Conservation (phyloP, 495 filamentous ascomycete species). For the Penicillium coffeae region DNA sequence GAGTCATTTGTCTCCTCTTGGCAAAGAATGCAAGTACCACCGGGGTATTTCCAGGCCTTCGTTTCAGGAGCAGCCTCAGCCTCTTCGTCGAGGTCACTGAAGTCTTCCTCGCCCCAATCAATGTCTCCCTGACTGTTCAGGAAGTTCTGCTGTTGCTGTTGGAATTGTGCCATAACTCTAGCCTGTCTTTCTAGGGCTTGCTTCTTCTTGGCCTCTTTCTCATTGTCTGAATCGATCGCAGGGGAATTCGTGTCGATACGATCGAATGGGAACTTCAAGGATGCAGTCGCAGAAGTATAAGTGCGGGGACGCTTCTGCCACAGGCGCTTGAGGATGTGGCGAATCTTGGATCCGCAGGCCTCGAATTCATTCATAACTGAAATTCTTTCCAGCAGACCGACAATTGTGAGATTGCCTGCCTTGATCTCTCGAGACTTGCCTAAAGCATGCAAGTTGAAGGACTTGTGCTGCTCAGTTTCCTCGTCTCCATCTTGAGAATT, state of each 20-base stretch:
- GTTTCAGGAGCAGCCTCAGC: slow-evolving; percentile 51
- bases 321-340: slow-evolving; percentile 79
- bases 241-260: slow-evolving; percentile 56
- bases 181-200: slow-evolving; percentile 86
- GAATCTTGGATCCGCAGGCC: slow-evolving; percentile 78
- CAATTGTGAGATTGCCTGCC: slow-evolving; percentile 60
- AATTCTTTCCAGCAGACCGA: slow-evolving; percentile 70
- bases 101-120: slow-evolving; percentile 78
- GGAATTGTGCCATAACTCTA: slow-evolving; percentile 93
- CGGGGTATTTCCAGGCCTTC: slow-evolving; percentile 89
- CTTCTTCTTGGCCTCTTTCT: slow-evolving; percentile 81
- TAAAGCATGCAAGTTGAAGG: slow-evolving; percentile 68
- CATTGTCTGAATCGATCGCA: slow-evolving; percentile 57
- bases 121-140: slow-evolving; percentile 77
- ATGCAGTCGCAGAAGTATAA: slow-evolving; percentile 59
- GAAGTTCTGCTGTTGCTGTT: slow-evolving; percentile 93
- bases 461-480: slow-evolving; percentile 42
- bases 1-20: slow-evolving; percentile 93
- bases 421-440: slow-evolving; percentile 54
- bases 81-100: slow-evolving; percentile 65
- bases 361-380: slow-evolving; percentile 69
- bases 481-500: slow-evolving; percentile 54
- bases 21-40: slow-evolving; percentile 90
- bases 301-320: slow-evolving; percentile 69
- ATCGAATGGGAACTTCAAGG: slow-evolving; percentile 50